Percentiles rank a stretch among this genome's conserved stretches.
Conservation (phyloP, 805 yeast genomes). For the Candida fluviatilis region DNA sequence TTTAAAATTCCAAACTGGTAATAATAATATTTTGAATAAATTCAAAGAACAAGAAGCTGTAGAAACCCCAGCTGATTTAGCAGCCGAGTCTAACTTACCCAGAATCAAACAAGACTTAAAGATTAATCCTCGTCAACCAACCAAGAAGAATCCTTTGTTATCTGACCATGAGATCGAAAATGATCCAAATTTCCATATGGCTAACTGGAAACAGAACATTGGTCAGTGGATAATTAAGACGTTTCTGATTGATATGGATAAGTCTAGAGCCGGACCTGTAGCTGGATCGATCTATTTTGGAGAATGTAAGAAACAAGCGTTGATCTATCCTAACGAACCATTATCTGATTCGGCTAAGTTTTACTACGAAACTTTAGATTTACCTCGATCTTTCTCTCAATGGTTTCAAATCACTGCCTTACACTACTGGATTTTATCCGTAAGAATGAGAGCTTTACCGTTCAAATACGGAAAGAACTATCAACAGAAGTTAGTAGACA, state of each 20-base stretch:
- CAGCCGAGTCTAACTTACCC: conserved; percentile 39
- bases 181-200: conserved; percentile 33
- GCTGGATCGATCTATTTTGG: conserved; percentile 88
- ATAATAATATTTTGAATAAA: conserved; percentile 13
- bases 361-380: conserved; percentile 76
- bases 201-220: conserved; percentile 36
- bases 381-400: conserved; percentile 88
- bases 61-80: conserved; percentile 31
- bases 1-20: conserved; percentile 9
- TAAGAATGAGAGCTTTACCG: conserved; percentile 96
- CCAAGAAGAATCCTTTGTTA: conserved; percentile 33
- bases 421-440: conserved; percentile 91
- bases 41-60: conserved; percentile 7
- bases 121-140: conserved; percentile 33
- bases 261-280: conserved; percentile 86
- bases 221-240: conserved; percentile 62
- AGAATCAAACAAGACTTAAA: conserved; percentile 30
- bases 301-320: conserved; percentile 80
- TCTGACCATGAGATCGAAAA: conserved; percentile 36
- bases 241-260: conserved; percentile 85
- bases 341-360: conserved; percentile 71
- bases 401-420: conserved; percentile 92
- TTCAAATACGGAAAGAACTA: conserved; percentile 82
- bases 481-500: conserved; percentile 87
- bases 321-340: conserved; percentile 70